Percentiles rank a stretch among this genome's conserved stretches.
These are phyloP conservation scores for Phytopythium boreale DNA, from an alignment of 352 stramenopile species.

Conservation along the genomic window DNA sequence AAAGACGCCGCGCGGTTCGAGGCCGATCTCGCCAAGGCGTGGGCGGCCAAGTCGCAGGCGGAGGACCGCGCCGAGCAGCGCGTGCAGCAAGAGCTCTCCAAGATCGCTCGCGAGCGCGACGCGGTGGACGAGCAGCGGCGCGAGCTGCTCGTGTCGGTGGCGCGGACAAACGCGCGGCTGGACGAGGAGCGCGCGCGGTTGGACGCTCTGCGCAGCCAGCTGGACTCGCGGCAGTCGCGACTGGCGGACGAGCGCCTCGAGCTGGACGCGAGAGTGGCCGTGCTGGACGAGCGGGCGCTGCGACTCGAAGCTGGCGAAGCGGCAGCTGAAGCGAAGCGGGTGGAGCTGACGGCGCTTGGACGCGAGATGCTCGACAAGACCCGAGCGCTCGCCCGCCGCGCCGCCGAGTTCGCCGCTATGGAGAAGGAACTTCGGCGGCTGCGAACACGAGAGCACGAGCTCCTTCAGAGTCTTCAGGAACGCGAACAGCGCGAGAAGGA, in stretches of 20 bases:
- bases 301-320: slow-evolving; percentile 47
- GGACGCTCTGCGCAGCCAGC: slow-evolving; percentile 49
- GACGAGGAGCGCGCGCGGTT: slow-evolving; percentile 75
- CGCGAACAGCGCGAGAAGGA: slow-evolving; percentile 29
- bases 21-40: slow-evolving; percentile 33
- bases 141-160: slow-evolving; percentile 56
- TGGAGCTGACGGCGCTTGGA: slow-evolving; percentile 56
- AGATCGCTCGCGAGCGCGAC: slow-evolving; percentile 63
- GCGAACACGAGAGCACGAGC: slow-evolving; percentile 29
- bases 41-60: slow-evolving; percentile 27
- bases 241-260: slow-evolving; percentile 60
- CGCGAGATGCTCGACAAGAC: slow-evolving; percentile 67
- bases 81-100: slow-evolving; percentile 58
- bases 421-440: slow-evolving; percentile 42
- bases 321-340: slow-evolving; percentile 39
- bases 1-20: slow-evolving; percentile 40
- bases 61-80: slow-evolving; percentile 59
- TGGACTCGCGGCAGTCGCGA: slow-evolving; percentile 49
- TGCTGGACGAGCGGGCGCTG: slow-evolving; percentile 46
- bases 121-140: slow-evolving; percentile 70
- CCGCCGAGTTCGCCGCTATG: slow-evolving; percentile 30
- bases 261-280: slow-evolving; percentile 40
- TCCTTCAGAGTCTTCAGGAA: slow-evolving; percentile 25
- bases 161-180: slow-evolving; percentile 40
- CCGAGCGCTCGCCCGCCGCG: slow-evolving; percentile 33